These are phyloP conservation scores for Neonothopanus nambi DNA, from an alignment of 1,284 basidiomycete species.

Conservation along the genomic window DNA sequence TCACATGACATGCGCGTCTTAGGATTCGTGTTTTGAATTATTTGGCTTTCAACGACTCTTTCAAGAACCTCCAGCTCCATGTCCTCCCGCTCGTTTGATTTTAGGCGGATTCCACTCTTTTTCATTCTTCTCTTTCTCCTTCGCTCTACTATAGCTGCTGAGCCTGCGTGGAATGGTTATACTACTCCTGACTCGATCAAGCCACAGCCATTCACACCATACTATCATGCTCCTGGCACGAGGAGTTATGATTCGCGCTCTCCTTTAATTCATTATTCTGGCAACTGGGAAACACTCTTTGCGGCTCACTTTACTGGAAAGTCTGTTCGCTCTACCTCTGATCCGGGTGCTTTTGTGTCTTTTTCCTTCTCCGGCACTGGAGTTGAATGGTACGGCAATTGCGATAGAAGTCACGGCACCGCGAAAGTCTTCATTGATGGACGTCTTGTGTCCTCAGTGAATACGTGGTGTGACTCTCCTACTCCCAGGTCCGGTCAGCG, in stretches of 20 bases:
- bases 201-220: conserved; percentile 55
- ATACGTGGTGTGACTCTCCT: conserved; percentile 42
- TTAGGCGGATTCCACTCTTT: conserved; percentile 9
- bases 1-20: too few species aligned
- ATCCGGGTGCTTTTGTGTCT: conserved; percentile 49
- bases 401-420: conserved; percentile 52
- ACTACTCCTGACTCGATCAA: conserved; percentile 50
- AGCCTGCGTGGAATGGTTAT: conserved; percentile 68
- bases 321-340: conserved; percentile 51
- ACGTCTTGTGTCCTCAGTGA: conserved; percentile 40
- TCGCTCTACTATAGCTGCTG: conserved; percentile 20
- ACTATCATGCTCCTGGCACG: conserved; percentile 71
- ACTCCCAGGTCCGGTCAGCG: conserved; percentile 50
- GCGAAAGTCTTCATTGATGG: conserved; percentile 63
- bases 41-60: too few species aligned
- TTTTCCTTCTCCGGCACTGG: conserved; percentile 70
- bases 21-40: too few species aligned
- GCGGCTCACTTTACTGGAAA: conserved; percentile 51
- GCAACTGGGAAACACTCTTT: conserved; percentile 55
- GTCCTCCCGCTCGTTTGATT: too few species aligned
- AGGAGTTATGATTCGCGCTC: conserved; percentile 69
- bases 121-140: conserved; percentile 8
- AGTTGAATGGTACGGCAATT: conserved; percentile 75
- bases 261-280: conserved; percentile 59
- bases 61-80: too few species aligned